phyloP scores from a whole-genome alignment of 1,284 basidiomycete species.

The Cryptococcus sp. region DNA sequence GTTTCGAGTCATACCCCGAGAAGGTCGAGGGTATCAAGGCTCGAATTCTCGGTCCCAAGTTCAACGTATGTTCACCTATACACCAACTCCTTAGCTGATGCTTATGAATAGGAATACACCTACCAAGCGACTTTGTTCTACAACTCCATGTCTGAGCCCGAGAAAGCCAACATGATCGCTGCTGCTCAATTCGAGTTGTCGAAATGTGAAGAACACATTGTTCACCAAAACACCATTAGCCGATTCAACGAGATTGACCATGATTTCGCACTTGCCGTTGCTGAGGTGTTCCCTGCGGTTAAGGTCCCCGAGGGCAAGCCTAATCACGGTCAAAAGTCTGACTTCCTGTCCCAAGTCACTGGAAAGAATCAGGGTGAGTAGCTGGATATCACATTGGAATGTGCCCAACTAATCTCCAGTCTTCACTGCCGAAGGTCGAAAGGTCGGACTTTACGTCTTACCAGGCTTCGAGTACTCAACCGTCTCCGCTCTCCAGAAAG shows the following conservation, averaged over 20 bases:
- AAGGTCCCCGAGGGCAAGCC: constrained; percentile 59
- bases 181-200: constrained; percentile 73
- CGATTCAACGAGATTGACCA: constrained; percentile 63
- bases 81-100: not conserved
- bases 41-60: constrained; percentile 65
- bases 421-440: constrained; percentile 57
- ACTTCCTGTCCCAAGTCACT: constrained; percentile 59
- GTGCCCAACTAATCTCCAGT: constrained; percentile 9
- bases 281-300: constrained; percentile 44
- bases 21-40: constrained; percentile 60
- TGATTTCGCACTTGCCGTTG: constrained; percentile 63
- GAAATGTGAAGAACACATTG: constrained; percentile 67
- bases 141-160: constrained; percentile 65
- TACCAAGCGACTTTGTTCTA: constrained; percentile 58
- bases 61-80: constrained; percentile 54
- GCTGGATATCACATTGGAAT: not conserved
- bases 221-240: constrained; percentile 63
- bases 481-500: constrained; percentile 57
- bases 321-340: constrained; percentile 59
- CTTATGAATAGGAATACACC: constrained; percentile 54
- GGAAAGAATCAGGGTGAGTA: constrained; percentile 40
- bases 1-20: constrained; percentile 51
- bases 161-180: constrained; percentile 62
- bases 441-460: constrained; percentile 64
- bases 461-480: constrained; percentile 66